A percentile compares a stretch with the other conserved stretches of the same genome.
Conservation (phyloP, 495 filamentous ascomycete species). For the Amphirosellinia nigrospora region DNA sequence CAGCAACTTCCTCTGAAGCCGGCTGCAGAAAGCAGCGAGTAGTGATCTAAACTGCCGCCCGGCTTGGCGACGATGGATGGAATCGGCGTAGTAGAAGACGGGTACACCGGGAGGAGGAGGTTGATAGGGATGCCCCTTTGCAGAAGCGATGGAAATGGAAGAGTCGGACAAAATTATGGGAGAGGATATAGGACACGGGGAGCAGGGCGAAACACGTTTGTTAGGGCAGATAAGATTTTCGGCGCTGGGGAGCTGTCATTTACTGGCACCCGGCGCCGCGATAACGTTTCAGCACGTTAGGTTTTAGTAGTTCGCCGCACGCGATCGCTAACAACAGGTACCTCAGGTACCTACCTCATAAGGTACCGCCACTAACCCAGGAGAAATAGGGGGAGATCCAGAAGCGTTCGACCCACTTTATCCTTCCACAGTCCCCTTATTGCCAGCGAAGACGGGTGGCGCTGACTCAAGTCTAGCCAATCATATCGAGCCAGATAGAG, state of each 20-base stretch:
- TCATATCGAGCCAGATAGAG: background rate
- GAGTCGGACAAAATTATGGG: slow-evolving; percentile 20
- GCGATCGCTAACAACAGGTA: slow-evolving; percentile 5
- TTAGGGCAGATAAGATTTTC: slow-evolving; percentile 17
- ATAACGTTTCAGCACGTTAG: background rate
- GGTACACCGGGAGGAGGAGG: background rate
- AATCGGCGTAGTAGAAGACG: slow-evolving; percentile 7
- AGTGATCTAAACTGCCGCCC: slow-evolving; percentile 6
- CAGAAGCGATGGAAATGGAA: slow-evolving; percentile 19
- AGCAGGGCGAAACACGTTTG: slow-evolving; percentile 18
- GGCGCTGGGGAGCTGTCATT: background rate
- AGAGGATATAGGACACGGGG: slow-evolving; percentile 17
- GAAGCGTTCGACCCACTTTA: slow-evolving; percentile 18
- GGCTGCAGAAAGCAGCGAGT: slow-evolving; percentile 21
- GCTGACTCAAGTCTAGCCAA: slow-evolving; percentile 22
- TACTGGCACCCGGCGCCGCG: background rate
- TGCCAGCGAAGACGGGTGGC: background rate
- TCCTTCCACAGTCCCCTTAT: background rate
- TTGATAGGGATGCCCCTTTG: slow-evolving; percentile 13
- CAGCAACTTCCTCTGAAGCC: slow-evolving; percentile 16
- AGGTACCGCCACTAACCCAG: background rate
- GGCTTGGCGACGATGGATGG: slow-evolving; percentile 6
- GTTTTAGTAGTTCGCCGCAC: slow-evolving; percentile 6
- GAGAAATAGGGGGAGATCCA: slow-evolving; percentile 7
- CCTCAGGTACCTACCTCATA: background rate